Conservation (phyloP, 805 yeast genomes). For the Yarrowia alimentaria region DNA sequence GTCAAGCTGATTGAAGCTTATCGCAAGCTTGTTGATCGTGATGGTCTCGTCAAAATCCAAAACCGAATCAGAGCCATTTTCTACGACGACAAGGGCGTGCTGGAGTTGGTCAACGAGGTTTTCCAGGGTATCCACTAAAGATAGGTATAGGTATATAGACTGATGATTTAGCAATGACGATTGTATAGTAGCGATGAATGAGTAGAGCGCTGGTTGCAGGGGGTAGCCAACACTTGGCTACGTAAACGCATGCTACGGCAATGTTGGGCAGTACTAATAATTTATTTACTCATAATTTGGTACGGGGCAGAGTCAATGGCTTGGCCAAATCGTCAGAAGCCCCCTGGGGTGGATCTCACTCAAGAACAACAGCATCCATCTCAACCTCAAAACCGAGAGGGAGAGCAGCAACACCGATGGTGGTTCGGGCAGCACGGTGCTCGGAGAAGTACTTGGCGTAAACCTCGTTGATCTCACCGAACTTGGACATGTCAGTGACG, state of each 20-base stretch:
- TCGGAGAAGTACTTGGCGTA: conserved; percentile 51
- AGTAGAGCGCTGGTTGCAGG: no score
- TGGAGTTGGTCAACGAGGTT: conserved; percentile 35
- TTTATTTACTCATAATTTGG: no score
- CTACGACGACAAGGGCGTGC: conserved; percentile 37
- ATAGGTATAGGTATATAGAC: conserved; percentile 12
- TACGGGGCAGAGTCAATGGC: no score
- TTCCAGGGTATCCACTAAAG: conserved; percentile 33
- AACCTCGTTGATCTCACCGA: conserved; percentile 80
- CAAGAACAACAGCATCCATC: conserved; percentile 89
- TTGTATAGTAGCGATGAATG: conserved; percentile 2
- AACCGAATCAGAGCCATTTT: conserved; percentile 38
- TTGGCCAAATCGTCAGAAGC: no score
- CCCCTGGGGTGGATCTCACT: no score
- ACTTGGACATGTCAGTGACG: conserved; percentile 85
- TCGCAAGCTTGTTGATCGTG: conserved; percentile 62
- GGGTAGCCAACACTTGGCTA: no score
- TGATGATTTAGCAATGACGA: conserved; percentile 13
- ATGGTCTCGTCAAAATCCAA: conserved; percentile 74
- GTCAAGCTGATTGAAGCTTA: conserved; percentile 61
- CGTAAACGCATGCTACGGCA: no score
- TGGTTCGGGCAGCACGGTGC: conserved; percentile 84
- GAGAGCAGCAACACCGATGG: conserved; percentile 89
- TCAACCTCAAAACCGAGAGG: conserved; percentile 87
- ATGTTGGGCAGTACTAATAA: no score